Percentiles rank a stretch among this genome's conserved stretches.
Conservation (phyloP, 2,329 filamentous ascomycete species). For the Diaporthe aspalathi region DNA sequence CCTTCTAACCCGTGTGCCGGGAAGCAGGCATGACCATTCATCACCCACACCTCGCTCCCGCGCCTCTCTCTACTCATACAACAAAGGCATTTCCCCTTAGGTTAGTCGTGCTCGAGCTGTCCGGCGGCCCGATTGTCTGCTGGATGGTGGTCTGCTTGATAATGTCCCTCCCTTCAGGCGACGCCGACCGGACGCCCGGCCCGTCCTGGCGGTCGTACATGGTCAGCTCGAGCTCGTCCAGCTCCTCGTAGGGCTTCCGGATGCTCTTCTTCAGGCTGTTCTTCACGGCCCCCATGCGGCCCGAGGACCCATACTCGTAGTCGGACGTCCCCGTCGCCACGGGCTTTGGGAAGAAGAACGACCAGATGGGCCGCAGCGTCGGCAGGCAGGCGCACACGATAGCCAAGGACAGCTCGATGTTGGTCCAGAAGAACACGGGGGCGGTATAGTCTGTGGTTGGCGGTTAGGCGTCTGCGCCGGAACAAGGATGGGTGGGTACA, state of each 20-base stretch:
- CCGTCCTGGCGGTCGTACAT: background rate
- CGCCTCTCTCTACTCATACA: background rate
- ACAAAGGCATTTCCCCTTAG: background rate
- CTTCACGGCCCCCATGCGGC: constrained; percentile 10
- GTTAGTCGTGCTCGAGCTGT: background rate
- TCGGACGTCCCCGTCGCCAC: constrained; percentile 1
- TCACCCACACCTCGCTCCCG: too few relatives aligned
- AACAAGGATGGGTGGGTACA: background rate
- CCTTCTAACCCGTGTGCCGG: background rate
- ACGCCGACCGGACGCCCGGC: background rate
- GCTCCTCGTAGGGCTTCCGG: constrained; percentile 15
- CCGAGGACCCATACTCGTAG: constrained; percentile 23
- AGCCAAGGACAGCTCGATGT: constrained; percentile 21
- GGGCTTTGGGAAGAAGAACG: constrained; percentile 32
- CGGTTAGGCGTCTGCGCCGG: background rate
- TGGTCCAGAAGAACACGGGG: constrained; percentile 19
- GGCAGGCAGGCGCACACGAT: constrained; percentile 26
- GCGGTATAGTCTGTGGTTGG: background rate
- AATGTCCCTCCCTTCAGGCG: background rate
- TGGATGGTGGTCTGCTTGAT: constrained; percentile 23
- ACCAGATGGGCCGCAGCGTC: constrained; percentile 11
- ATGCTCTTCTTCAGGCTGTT: constrained; percentile 20
- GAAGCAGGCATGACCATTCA: too few relatives aligned
- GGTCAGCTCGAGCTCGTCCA: constrained; percentile 9
- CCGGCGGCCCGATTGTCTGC: constrained; percentile 3